Conservation (phyloP, 208 protist genomes). For the Trypanosoma mega region DNA sequence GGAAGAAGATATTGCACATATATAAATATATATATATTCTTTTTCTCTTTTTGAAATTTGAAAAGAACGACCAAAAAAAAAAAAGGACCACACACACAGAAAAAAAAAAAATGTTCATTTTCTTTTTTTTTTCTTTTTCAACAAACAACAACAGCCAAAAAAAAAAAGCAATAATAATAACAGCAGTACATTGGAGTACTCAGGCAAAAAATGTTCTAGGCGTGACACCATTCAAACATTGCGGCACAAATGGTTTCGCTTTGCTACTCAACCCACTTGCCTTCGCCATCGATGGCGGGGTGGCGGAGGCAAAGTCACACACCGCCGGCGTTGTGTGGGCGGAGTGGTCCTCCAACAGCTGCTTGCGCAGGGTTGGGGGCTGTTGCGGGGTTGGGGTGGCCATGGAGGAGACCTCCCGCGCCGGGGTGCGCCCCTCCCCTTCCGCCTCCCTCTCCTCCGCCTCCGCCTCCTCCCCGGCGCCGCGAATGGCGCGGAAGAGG, state of each 20-base stretch:
- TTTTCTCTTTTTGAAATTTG: no score
- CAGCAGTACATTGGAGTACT: no score
- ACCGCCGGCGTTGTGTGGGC: slow-evolving; percentile 34
- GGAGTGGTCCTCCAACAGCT: neutral
- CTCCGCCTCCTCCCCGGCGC: neutral
- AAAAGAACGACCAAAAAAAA: neutral
- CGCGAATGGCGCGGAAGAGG: neutral
- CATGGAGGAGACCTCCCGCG: neutral
- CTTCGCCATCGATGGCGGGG: slow-evolving; percentile 10
- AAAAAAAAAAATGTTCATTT: neutral
- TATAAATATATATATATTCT: no score
- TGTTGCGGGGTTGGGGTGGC: slow-evolving; percentile 15
- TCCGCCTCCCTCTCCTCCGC: neutral
- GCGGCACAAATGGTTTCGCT: slow-evolving; percentile 35
- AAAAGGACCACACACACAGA: neutral
- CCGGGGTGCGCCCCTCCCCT: no score
- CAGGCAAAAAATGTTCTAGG: slow-evolving; percentile 16
- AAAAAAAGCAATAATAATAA: no score
- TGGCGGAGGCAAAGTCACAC: slow-evolving; percentile 22
- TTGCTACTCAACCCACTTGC: slow-evolving; percentile 31
- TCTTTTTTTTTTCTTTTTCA: slow-evolving; percentile 8
- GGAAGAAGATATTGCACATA: no score
- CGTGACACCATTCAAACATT: slow-evolving; percentile 22
- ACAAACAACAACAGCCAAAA: no score
- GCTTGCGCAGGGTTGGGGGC: slow-evolving; percentile 14